Evolutionary conservation across 345 rosid species (phyloP), one percentile per base, ranked within the genome.

Genomic region (Hibiscus tridactylites): DNA sequence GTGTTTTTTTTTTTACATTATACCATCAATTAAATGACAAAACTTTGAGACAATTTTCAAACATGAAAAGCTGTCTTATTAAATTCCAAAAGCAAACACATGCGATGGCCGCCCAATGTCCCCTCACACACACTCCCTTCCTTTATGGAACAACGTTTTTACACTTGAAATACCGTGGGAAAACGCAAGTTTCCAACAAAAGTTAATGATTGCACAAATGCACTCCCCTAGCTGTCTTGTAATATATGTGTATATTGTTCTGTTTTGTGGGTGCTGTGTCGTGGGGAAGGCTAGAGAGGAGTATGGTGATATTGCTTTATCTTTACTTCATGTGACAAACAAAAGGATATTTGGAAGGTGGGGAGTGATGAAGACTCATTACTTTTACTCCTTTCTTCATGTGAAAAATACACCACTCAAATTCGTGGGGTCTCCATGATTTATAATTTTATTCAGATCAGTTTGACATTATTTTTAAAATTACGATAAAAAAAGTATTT

Each of bases 361-460:
- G 63, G 49, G 61, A 60, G 31, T 70, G 79, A 77, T 11, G 58
- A 73, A 72, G 77, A 72, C 74, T 70, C 49, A 12, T 75, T 31
- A 52, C 74, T 77, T 65, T 73, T 49, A 26, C 58, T 47, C 49
- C 72, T 73, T 77, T 70, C 70, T 69, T 67, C 83, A 75, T 75
- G 83, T 80, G 77, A 73, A 75, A 80, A 49, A 78, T 21, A 42
- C 73, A 74, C 56, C 64, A 16, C 50, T 24, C 19, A 3, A 42
- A 4, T 52, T 44, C 7, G 79, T 79, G 81, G 82, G 85, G 83
- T 71, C 76, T 66, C 61, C 7, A 46, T 66, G 37, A 46, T 46
- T 6, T 46, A 0, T 42, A 5, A 19, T 42, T 65, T 65, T n/a
- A 35, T 74, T 73, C 9, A 9, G 9, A 37, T 73, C 9, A 37